A percentile compares a stretch with the other conserved stretches of the same genome.
Conservation (phyloP, 148 eudicot genomes). For the Euryodendron excelsum region DNA sequence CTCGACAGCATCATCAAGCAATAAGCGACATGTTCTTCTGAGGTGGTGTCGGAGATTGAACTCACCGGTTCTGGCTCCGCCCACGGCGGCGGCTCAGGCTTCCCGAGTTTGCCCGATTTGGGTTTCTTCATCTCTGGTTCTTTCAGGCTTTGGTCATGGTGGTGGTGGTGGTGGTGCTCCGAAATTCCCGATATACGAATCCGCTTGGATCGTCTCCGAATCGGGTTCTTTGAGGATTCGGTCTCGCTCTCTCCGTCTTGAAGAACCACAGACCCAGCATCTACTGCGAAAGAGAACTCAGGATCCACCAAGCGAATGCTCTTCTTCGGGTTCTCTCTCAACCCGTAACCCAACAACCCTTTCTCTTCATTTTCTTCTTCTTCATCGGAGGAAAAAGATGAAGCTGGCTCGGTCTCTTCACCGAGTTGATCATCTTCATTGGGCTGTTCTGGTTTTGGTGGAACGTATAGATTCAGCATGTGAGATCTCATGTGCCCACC, state of each 20-base stretch:
- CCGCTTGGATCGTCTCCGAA: conserved; percentile 45
- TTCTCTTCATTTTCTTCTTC: conserved; percentile 19
- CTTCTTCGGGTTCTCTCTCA: conserved; percentile 28
- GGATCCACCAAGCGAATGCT: conserved; percentile 30
- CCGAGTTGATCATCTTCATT: conserved; percentile 3
- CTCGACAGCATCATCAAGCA: conserved; percentile 74
- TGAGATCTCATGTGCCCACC: conserved; percentile 98
- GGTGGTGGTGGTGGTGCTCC: conserved; percentile 1
- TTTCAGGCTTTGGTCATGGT: neutral
- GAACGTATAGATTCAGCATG: conserved; percentile 39
- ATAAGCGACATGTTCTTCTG: conserved; percentile 71
- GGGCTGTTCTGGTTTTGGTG: conserved; percentile 13
- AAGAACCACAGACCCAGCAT: conserved; percentile 18
- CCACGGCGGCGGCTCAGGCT: neutral
- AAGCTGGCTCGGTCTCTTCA: conserved; percentile 13
- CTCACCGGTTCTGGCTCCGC: conserved; percentile 29
- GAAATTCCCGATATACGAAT: conserved; percentile 19
- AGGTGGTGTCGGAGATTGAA: conserved; percentile 49
- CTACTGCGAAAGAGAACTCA: conserved; percentile 16
- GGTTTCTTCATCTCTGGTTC: neutral
- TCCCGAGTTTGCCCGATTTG: neutral
- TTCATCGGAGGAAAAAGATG: conserved; percentile 7
- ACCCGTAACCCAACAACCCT: conserved; percentile 13
- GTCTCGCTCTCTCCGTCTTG: conserved; percentile 54
- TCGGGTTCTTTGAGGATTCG: conserved; percentile 49